Evolutionary conservation across 805 yeast genomes (phyloP).

Genomic region (Komagataella ulmi): DNA sequence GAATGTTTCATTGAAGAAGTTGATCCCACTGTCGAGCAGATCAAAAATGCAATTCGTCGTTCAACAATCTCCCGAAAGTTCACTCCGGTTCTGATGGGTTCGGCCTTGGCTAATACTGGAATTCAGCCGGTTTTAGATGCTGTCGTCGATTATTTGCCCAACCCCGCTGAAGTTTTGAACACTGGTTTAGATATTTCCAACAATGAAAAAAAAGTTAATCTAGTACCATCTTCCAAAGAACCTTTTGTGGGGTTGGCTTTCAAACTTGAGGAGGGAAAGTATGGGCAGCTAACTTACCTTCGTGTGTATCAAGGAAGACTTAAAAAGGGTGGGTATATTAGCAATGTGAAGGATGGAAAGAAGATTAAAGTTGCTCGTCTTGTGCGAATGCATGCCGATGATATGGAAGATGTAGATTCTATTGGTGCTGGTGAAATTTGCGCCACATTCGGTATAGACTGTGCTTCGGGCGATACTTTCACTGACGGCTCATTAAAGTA

Average conservation of each 20-base stretch:
- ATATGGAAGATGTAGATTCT: conserved; percentile 96
- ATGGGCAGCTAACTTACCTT: conserved; percentile 93
- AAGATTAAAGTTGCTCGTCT: conserved; percentile 85
- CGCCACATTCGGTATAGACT: conserved; percentile 98
- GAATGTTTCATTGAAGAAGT: conserved; percentile 84
- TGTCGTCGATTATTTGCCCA: conserved; percentile 89
- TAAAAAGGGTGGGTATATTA: conserved; percentile 81
- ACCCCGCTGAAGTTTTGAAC: conserved; percentile 88
- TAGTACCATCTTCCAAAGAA: conserved; percentile 56
- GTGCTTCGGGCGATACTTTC: conserved; percentile 97
- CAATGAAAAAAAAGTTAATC: conserved; percentile 54
- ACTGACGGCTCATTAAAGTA: conserved; percentile 70
- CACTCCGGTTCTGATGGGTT: conserved; percentile 99
- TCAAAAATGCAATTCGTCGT: conserved; percentile 82
- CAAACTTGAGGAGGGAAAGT: conserved; percentile 96
- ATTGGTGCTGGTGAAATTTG: conserved; percentile 97
- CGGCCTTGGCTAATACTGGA: conserved; percentile 94
- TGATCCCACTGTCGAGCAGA: conserved; percentile 75
- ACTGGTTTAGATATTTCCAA: conserved; percentile 69
- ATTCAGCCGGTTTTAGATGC: conserved; percentile 93
- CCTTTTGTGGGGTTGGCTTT: conserved; percentile 97
- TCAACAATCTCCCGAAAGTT: conserved; percentile 91
- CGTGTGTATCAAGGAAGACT: conserved; percentile 95
- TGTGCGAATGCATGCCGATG: conserved; percentile 97
- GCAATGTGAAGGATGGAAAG: conserved; percentile 86